phyloP scores from a whole-genome alignment of 2,329 filamentous ascomycete species.

The Trichoderma koningiopsis region DNA sequence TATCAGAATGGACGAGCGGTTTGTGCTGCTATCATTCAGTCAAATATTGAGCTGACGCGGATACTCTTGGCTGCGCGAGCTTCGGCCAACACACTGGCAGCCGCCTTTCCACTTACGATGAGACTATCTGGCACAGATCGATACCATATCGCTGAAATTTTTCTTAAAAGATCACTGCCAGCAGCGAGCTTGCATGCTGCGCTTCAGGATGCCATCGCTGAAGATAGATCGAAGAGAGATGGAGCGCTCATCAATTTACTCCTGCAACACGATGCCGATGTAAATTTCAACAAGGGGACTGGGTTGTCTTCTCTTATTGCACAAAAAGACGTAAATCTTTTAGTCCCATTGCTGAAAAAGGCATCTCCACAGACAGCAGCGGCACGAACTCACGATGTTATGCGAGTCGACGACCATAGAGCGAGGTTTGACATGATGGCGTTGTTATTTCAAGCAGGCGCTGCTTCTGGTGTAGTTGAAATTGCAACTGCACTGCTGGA shows the following conservation, averaged over 20 bases:
- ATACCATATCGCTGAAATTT: constrained; percentile 52
- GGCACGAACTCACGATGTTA: constrained; percentile 51
- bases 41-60: constrained; percentile 48
- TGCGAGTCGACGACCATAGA: constrained; percentile 47
- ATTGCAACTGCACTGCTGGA: constrained; percentile 48
- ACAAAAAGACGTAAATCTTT: constrained; percentile 50
- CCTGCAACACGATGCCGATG: constrained; percentile 54
- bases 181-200: constrained; percentile 51
- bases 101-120: constrained; percentile 52
- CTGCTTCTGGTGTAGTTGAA: constrained; percentile 45
- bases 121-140: constrained; percentile 47
- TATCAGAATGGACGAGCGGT: constrained; percentile 55
- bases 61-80: constrained; percentile 52
- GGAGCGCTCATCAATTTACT: constrained; percentile 55
- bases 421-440: constrained; percentile 50
- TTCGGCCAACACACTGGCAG: constrained; percentile 48
- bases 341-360: constrained; percentile 50
- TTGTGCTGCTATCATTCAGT: constrained; percentile 50
- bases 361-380: constrained; percentile 51
- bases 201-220: constrained; percentile 55
- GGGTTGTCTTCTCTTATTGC: constrained; percentile 51
- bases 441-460: constrained; percentile 51
- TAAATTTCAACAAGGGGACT: constrained; percentile 57
- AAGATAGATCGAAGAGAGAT: constrained; percentile 51
- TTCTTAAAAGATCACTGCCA: constrained; percentile 52